Evolutionary conservation across 768 basidiomycete genomes (phyloP).

Genomic region (Russula sp.): DNA sequence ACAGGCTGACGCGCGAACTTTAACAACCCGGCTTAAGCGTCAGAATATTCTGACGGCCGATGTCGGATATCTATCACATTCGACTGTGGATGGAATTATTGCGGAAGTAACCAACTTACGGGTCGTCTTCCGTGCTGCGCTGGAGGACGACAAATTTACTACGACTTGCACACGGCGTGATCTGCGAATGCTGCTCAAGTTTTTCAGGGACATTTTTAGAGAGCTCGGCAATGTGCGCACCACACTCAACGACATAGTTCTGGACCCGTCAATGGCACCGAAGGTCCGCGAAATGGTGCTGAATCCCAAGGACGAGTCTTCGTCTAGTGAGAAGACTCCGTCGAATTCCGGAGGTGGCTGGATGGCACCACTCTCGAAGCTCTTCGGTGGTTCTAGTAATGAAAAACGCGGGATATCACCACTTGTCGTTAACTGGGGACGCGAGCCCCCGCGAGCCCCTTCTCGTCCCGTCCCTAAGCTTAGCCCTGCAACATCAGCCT

Average conservation of each 20-base stretch:
- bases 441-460: conserved; percentile 26
- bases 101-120: conserved; percentile 67
- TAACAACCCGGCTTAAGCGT: conserved; percentile 86
- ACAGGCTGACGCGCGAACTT: conserved; percentile 77
- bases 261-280: conserved; percentile 74
- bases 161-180: conserved; percentile 70
- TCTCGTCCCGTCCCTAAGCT: conserved; percentile 67
- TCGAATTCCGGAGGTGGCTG: conserved; percentile 44
- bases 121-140: conserved; percentile 58
- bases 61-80: conserved; percentile 77
- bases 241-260: conserved; percentile 80
- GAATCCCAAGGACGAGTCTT: conserved; percentile 47
- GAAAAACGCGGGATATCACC: conserved; percentile 27
- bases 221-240: conserved; percentile 80
- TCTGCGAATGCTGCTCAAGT: conserved; percentile 71
- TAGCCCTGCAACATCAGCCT: conserved; percentile 78
- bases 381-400: conserved; percentile 47
- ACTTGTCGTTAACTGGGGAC: conserved; percentile 26
- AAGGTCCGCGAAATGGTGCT: conserved; percentile 68
- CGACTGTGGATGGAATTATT: conserved; percentile 69
- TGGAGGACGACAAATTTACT: conserved; percentile 69
- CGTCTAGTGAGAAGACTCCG: conserved; percentile 33
- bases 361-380: conserved; percentile 83
- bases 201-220: conserved; percentile 77
- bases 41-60: conserved; percentile 85